Conservation (phyloP, 2,329 filamentous ascomycete genomes). For the Neoascochyta sp. region DNA sequence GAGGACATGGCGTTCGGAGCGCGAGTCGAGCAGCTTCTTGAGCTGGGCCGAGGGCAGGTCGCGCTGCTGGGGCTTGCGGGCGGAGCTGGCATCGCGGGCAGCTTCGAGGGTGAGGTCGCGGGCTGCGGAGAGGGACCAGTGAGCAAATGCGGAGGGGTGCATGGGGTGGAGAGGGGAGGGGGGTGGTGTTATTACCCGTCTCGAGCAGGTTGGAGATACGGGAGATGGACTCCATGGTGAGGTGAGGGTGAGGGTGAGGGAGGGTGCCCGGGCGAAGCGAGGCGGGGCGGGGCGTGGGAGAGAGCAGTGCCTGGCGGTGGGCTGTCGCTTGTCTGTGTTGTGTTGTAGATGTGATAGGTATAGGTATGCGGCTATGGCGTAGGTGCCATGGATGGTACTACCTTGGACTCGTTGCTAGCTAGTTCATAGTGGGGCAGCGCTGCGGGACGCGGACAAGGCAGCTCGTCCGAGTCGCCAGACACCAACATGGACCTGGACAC, state of each 20-base stretch:
- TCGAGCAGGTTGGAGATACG: slow-evolving; percentile 91
- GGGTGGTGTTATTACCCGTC: slow-evolving; percentile 77
- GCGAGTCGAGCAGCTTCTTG: slow-evolving; percentile 90
- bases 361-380: too few species aligned
- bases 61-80: slow-evolving; percentile 54
- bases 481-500: background rate
- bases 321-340: too few species aligned
- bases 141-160: slow-evolving; percentile 40
- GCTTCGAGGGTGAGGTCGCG: slow-evolving; percentile 97
- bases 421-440: background rate
- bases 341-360: too few species aligned
- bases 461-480: background rate
- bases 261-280: too few species aligned
- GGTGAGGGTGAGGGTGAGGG: slow-evolving; percentile 4
- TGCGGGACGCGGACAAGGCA: background rate
- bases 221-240: slow-evolving; percentile 87
- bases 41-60: slow-evolving; percentile 77
- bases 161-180: slow-evolving; percentile 18
- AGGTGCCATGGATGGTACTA: too few species aligned
- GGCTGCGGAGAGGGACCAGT: slow-evolving; percentile 56
- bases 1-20: slow-evolving; percentile 86
- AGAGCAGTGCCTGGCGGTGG: too few species aligned
- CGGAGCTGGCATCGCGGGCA: slow-evolving; percentile 74
- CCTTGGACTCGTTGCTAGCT: too few species aligned
- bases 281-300: too few species aligned